Evolutionary conservation across 257 asterid genomes (phyloP).

Genomic region (Apocynum venetum): DNA sequence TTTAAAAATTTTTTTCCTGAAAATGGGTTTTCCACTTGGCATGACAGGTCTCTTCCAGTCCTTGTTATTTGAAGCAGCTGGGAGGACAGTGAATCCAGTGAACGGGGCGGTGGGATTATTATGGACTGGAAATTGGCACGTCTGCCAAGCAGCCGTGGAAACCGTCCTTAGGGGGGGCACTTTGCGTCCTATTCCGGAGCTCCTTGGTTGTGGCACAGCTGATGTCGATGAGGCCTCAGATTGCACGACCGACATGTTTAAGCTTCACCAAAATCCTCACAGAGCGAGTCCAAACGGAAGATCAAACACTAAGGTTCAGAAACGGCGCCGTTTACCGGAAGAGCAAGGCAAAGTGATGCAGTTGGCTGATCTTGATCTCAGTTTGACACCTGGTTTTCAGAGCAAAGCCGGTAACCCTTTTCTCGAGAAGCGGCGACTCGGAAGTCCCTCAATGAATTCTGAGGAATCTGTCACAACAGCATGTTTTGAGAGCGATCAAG

Average conservation of each 20-base stretch:
- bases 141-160: constrained; percentile 69
- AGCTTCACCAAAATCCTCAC: constrained; percentile 17
- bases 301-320: constrained; percentile 20
- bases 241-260: constrained; percentile 36
- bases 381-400: constrained; percentile 44
- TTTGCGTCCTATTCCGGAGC: constrained; percentile 40
- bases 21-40: not conserved
- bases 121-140: constrained; percentile 62
- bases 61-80: constrained; percentile 66
- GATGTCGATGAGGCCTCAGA: constrained; percentile 51
- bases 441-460: constrained; percentile 74
- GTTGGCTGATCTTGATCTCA: constrained; percentile 64
- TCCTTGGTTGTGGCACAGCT: constrained; percentile 31
- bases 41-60: constrained; percentile 62
- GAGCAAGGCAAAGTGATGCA: constrained; percentile 36
- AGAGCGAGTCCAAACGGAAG: constrained; percentile 10
- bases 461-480: constrained; percentile 70
- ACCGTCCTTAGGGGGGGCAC: constrained; percentile 66
- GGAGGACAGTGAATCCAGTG: constrained; percentile 76
- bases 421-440: constrained; percentile 48
- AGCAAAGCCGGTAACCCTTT: constrained; percentile 14
- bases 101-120: constrained; percentile 67
- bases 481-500: constrained; percentile 32
- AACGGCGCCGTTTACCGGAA: constrained; percentile 47
- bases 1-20: not conserved